Base-by-base conservation (phyloP, 352 stramenopile species). In the Phytophthora brassicae region DNA sequence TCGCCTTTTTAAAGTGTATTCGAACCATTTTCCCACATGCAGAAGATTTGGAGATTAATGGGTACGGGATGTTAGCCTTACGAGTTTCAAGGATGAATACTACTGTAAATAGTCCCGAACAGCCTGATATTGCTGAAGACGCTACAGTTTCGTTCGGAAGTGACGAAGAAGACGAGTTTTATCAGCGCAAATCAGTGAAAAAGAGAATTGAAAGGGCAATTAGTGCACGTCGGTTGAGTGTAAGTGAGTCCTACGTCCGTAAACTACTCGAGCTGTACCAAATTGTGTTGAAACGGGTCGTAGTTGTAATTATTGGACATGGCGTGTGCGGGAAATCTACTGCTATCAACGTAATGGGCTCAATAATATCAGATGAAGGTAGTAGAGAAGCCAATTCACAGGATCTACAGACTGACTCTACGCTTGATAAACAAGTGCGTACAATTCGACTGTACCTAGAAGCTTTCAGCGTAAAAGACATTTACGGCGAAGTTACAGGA, bases 251-350 rank as follows among this genome's bases (percentile, higher is more conserved):
- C 6, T 81, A 86, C 43, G 20, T 84, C 3, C 66, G 79, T 1
- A 92, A 90, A 62, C 29, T 89, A 6, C 45, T 84, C 20, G 80
- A 92, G 19, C 20, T 89, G n/a, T 81, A 87, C 33, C 68, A 86
- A 38, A 47, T 89, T 13, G 64, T 79, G 8, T 67, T 33, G 20
- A 65, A 56, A 16, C 66, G 67, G 3, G 60, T 77, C 4, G 46
- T 88, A 17, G 79, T 71, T 12, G 57, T 89, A n/a, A 52, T 88
- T 0, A 72, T 82, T 26, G 83, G 83, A 9, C 60, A 52, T n/a
- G 72, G 68, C 0, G 66, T 74, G 20, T 84, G 66, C 19, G 83
- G 83, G 2, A 90, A 92, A 60, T 86, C 83, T 13, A 89, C 67
- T 11, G 73, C 75, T 14, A 72, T 90, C 14, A 66, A 66, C 11